Evolutionary conservation across 306 rosid species (phyloP).

Genomic region (Vigna mungo): DNA sequence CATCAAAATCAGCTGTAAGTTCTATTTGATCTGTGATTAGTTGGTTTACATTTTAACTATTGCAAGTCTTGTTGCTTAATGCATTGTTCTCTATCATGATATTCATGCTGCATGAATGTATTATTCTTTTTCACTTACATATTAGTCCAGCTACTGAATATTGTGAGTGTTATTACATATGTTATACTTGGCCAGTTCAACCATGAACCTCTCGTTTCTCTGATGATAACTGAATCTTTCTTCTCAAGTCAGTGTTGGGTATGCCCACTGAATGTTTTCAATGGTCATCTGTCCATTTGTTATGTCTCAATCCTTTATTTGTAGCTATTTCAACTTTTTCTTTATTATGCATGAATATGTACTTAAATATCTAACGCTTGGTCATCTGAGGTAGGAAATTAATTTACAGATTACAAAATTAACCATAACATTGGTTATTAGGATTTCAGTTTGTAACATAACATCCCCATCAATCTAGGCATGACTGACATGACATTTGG

Average conservation of each 20-base stretch:
- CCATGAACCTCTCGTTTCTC: conserved; percentile 11
- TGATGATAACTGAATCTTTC: conserved; percentile 19
- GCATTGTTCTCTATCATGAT: conserved; percentile 33
- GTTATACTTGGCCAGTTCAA: conserved; percentile 12
- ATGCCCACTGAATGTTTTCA: conserved; percentile 21
- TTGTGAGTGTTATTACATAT: neutral
- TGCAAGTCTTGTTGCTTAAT: conserved; percentile 39
- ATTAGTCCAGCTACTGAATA: neutral
- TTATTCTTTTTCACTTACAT: neutral
- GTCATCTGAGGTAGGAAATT: conserved; percentile 8
- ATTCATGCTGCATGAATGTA: conserved; percentile 21
- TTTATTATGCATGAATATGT: conserved; percentile 15
- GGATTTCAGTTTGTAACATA: conserved; percentile 14
- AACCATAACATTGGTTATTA: conserved; percentile 1
- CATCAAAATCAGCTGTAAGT: conserved; percentile 96
- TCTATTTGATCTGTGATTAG: conserved; percentile 41
- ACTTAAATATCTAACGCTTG: neutral
- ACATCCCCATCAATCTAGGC: neutral
- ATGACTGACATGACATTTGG: neutral
- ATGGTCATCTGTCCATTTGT: conserved; percentile 18
- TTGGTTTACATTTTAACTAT: conserved; percentile 34
- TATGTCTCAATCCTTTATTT: conserved; percentile 31
- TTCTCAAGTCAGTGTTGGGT: conserved; percentile 21
- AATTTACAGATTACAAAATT: conserved; percentile 26
- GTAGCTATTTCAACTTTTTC: conserved; percentile 8